These are phyloP conservation scores for Lachancea meyersii DNA, from an alignment of 805 yeast genomes.

Conservation along the genomic window DNA sequence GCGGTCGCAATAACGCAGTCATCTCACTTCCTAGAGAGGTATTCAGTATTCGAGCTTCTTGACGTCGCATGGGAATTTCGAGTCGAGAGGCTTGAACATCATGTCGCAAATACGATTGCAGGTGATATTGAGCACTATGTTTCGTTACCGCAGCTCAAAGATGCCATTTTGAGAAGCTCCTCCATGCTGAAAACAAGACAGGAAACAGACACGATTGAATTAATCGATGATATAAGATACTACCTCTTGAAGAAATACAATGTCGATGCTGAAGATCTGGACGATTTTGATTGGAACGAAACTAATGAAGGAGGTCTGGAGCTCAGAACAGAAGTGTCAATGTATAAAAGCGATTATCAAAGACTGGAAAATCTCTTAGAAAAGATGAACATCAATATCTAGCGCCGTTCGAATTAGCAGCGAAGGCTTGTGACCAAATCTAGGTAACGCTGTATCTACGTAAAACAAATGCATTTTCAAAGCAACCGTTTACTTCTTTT, in stretches of 20 bases:
- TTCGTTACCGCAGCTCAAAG: conserved; percentile 35
- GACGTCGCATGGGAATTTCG: conserved; percentile 64
- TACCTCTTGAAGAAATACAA: conserved; percentile 38
- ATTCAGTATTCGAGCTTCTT: conserved; percentile 50
- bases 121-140: conserved; percentile 38
- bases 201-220: conserved; percentile 73
- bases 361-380: conserved; percentile 37
- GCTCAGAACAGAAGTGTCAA: conserved; percentile 19
- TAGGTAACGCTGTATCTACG: not conserved
- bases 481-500: not conserved
- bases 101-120: conserved; percentile 55
- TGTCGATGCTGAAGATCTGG: conserved; percentile 27
- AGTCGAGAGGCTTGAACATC: conserved; percentile 58
- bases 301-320: conserved; percentile 14
- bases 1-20: conserved; percentile 39
- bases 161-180: conserved; percentile 43
- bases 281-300: conserved; percentile 19
- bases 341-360: conserved; percentile 32
- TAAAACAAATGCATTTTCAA: too few relatives aligned
- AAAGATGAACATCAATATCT: conserved; percentile 40
- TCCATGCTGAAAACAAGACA: conserved; percentile 52
- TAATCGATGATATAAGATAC: conserved; percentile 70
- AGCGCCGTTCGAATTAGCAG: conserved; percentile 1
- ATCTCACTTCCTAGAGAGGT: conserved; percentile 23
- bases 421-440: not conserved